Conservation (phyloP, 1,284 basidiomycete species). For the Apiotrichum montevideense region DNA sequence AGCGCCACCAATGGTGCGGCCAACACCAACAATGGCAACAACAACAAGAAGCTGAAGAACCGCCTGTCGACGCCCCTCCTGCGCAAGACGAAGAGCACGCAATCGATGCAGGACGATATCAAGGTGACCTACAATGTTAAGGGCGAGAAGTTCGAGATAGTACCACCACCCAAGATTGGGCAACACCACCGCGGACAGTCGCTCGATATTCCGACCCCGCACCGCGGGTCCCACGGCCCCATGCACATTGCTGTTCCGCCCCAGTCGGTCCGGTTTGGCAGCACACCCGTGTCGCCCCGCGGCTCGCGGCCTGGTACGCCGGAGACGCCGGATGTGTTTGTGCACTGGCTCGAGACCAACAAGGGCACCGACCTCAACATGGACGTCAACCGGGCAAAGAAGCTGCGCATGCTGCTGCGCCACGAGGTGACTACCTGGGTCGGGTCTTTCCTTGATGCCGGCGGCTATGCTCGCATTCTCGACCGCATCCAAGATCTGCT, state of each 20-base stretch:
- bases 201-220: conserved; percentile 20
- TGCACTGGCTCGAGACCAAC: conserved; percentile 29
- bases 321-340: conserved; percentile 34
- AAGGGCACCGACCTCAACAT: conserved; percentile 40
- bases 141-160: conserved; percentile 37
- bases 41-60: conserved; percentile 30
- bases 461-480: conserved; percentile 79
- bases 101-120: conserved; percentile 16
- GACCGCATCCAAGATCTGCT: conserved; percentile 85
- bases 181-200: conserved; percentile 18
- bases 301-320: conserved; percentile 4
- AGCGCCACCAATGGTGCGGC: conserved; percentile 44
- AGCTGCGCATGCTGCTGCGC: conserved; percentile 59
- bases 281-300: conserved; percentile 4
- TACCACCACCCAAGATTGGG: conserved; percentile 38
- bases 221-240: not conserved
- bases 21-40: not conserved
- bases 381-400: conserved; percentile 44
- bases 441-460: conserved; percentile 72
- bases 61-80: conserved; percentile 35
- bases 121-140: conserved; percentile 14
- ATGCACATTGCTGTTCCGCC: not conserved
- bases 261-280: not conserved
- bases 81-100: conserved; percentile 37
- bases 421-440: conserved; percentile 88